Evolutionary conservation across 306 rosid species (phyloP).

Genomic region (Adenanthera pavonina): DNA sequence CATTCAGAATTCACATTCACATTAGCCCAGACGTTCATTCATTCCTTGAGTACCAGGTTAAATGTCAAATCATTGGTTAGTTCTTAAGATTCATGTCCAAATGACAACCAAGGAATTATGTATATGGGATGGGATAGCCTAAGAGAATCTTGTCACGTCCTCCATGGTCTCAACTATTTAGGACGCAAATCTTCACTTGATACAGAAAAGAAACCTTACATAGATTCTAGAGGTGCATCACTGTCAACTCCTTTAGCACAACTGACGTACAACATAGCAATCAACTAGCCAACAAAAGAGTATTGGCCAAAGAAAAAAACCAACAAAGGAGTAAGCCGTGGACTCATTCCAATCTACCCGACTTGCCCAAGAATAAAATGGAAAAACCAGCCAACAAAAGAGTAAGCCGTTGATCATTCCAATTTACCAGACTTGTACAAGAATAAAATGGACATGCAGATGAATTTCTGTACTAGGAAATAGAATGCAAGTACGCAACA

Average conservation of each 20-base stretch:
- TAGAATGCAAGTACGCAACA: not conserved
- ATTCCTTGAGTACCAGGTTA: not conserved
- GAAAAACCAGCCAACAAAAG: not conserved
- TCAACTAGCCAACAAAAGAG: not conserved
- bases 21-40: not conserved
- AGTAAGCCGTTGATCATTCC: conserved; percentile 29
- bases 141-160: not conserved
- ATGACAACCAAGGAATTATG: not conserved
- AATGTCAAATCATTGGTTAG: not conserved
- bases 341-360: conserved; percentile 31
- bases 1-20: not conserved
- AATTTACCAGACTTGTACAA: conserved; percentile 23
- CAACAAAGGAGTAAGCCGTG: conserved; percentile 19
- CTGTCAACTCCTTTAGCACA: conserved; percentile 23
- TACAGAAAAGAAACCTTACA: not conserved
- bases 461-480: conserved; percentile 32
- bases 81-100: not conserved
- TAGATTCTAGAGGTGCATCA: conserved; percentile 20
- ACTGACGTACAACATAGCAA: conserved; percentile 29
- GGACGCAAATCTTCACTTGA: conserved; percentile 12
- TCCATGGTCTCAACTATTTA: not conserved
- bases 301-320: too few relatives aligned
- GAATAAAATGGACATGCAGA: conserved; percentile 31
- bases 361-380: conserved; percentile 27
- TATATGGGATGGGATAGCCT: not conserved